phyloP scores from a whole-genome alignment of 1,139 yeast species.

The Kazachstania sp. region DNA sequence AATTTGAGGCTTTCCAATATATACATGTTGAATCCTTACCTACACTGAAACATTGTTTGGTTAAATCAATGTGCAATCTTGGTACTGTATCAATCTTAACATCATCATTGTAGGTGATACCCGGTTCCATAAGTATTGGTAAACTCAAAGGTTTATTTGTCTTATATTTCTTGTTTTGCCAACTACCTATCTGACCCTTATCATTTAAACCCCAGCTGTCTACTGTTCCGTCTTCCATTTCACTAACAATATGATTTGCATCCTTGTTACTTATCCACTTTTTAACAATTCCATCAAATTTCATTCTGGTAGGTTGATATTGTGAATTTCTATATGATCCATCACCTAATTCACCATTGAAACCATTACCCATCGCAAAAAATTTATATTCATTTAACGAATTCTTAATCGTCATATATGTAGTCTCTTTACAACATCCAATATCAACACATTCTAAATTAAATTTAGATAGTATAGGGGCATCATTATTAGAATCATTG shows the following conservation, averaged over 20 bases:
- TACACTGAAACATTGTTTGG: constrained; percentile 53
- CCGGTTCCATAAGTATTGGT: constrained; percentile 54
- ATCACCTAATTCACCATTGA: constrained; percentile 81
- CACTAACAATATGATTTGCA: constrained; percentile 54
- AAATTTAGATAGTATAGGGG: background rate
- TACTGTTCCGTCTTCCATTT: constrained; percentile 56
- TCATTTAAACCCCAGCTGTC: constrained; percentile 79
- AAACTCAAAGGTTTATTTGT: constrained; percentile 43
- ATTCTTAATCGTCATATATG: constrained; percentile 40
- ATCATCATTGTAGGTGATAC: constrained; percentile 11
- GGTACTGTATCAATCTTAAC: constrained; percentile 1
- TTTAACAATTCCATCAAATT: constrained; percentile 36
- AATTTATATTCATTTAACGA: constrained; percentile 22
- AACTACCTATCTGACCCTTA: constrained; percentile 56
- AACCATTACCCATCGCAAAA: constrained; percentile 74
- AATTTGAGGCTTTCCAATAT: constrained; percentile 35
- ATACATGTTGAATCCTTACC: constrained; percentile 59
- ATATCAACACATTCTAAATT: constrained; percentile 38
- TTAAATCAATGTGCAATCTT: constrained; percentile 11
- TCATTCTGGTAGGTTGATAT: constrained; percentile 54
- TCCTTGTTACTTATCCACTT: constrained; percentile 34
- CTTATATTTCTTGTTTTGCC: constrained; percentile 3
- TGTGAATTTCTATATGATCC: constrained; percentile 70
- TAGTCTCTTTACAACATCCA: constrained; percentile 61
- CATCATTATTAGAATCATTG: constrained; percentile 18